phyloP scores from a whole-genome alignment of 1,139 yeast genomes.

The Hansenula lynferdii region DNA sequence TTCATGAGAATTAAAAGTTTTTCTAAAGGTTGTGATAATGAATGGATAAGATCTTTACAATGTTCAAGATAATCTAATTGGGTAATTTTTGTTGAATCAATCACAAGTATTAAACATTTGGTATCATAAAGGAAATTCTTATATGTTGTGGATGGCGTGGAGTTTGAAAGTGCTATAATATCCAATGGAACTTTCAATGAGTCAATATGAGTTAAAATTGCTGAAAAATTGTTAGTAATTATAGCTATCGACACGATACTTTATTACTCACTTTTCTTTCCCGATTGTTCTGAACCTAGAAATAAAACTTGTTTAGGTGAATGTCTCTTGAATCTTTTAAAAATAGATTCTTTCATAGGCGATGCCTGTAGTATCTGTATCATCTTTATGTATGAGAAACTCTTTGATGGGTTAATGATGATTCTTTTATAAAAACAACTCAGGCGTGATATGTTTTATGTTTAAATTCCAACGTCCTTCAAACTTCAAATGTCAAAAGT shows the following conservation, averaged over 20 bases:
- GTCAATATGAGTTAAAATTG: slow-evolving; percentile 9
- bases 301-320: slow-evolving; percentile 7
- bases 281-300: slow-evolving; percentile 12
- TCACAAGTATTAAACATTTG: slow-evolving; percentile 12
- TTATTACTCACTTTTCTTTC: slow-evolving; percentile 12
- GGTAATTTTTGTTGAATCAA: slow-evolving; percentile 14
- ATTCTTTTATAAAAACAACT: no score
- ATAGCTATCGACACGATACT: neutral
- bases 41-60: neutral
- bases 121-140: slow-evolving; percentile 16
- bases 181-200: slow-evolving; percentile 11
- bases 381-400: neutral
- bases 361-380: neutral
- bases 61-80: slow-evolving; percentile 7
- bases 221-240: neutral
- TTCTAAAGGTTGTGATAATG: slow-evolving; percentile 3
- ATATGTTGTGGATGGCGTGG: slow-evolving; percentile 13
- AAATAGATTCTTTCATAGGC: neutral
- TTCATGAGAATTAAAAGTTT: slow-evolving; percentile 12
- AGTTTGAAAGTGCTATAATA: slow-evolving; percentile 14
- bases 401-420: no score
- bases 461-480: no score
- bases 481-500: no score
- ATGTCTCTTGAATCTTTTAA: neutral
- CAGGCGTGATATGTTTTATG: no score